Conservation (phyloP, 2,329 filamentous ascomycete genomes). For the Cladosporium sp. region DNA sequence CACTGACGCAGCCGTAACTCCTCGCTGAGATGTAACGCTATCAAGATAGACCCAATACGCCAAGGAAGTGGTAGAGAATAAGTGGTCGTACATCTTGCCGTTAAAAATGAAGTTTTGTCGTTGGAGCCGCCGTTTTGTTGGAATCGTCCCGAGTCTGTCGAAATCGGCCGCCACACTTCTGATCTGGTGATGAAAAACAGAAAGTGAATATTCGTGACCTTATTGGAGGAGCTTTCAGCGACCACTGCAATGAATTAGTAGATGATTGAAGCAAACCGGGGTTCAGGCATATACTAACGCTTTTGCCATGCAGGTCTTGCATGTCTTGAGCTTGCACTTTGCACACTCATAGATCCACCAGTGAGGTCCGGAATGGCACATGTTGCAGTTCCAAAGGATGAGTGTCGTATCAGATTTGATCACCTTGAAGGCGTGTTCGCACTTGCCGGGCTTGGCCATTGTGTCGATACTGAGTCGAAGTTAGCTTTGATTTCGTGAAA, state of each 20-base stretch:
- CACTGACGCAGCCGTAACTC: constrained; percentile 20
- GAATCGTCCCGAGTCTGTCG: not conserved
- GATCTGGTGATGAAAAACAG: not conserved
- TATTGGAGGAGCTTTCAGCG: not conserved
- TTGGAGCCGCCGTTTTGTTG: not conserved
- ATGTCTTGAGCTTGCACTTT: constrained; percentile 49
- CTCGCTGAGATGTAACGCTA: constrained; percentile 28
- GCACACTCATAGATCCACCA: constrained; percentile 50
- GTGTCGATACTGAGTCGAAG: constrained; percentile 8
- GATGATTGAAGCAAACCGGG: no score
- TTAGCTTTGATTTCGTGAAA: not conserved
- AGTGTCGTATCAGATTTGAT: constrained; percentile 51
- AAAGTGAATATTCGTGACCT: no score
- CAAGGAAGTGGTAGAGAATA: not conserved
- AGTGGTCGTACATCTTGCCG: not conserved
- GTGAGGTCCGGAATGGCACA: constrained; percentile 49
- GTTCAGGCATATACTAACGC: constrained; percentile 26
- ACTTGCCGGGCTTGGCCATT: constrained; percentile 47
- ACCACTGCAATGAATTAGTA: not conserved
- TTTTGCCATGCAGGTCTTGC: constrained; percentile 44
- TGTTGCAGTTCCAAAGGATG: constrained; percentile 50
- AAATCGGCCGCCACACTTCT: not conserved
- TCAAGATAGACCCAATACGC: constrained; percentile 16
- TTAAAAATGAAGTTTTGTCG: not conserved
- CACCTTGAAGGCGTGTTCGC: constrained; percentile 47